Base-by-base conservation (phyloP, 129 eudicot species). In the Oenanthe sinensis region DNA sequence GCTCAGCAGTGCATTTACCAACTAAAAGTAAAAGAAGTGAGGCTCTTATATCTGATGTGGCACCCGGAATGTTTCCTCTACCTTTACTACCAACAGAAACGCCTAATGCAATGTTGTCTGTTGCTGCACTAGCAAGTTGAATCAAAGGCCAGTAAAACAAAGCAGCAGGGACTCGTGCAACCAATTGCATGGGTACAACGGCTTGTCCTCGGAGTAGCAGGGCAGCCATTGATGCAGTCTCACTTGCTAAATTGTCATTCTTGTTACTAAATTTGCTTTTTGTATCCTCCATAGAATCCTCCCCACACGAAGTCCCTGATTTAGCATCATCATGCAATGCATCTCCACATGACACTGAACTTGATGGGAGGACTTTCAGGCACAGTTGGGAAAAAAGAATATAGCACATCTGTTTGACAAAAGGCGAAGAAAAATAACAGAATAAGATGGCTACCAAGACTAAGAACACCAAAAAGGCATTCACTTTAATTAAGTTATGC, bases 51-150 rank as follows among this genome's bases (percentile, higher is more conserved):
- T 96, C 99, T 78, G 99, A 96, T 3, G 99, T 92, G 81, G 97
- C 97, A 75, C 99, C 99, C 20, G 99, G 97, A 74, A 96, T 81
- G 86, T 96, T 96, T 75, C 97, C 97, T 69, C 97, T 94, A 44
- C 97, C 99, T 86, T 90, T 90, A 87, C 99, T 96, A 77, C 99
- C 99, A 83, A 96, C 99, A 74, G 99, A 96, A 77, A 96, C 99
- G 55, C 99, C 99, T 69, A 96, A 78, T 3, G 99, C 99, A 80
- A 96, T 96, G 82, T 96, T 92, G 84, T 96, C 99, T 3, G 97
- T 92, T 63, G 99, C 99, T 44, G 97, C 99, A 76, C 89, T 88
- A 24, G 97, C 97, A 54, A 96, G 97, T 79, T 96, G 99, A 82
- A 96, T 96, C 84, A 96, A 83, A 28, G 99, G 99, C 99, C 99